These are phyloP conservation scores for Coniochaeta prunicola DNA, from an alignment of 2,329 filamentous ascomycete genomes.

Conservation along the genomic window DNA sequence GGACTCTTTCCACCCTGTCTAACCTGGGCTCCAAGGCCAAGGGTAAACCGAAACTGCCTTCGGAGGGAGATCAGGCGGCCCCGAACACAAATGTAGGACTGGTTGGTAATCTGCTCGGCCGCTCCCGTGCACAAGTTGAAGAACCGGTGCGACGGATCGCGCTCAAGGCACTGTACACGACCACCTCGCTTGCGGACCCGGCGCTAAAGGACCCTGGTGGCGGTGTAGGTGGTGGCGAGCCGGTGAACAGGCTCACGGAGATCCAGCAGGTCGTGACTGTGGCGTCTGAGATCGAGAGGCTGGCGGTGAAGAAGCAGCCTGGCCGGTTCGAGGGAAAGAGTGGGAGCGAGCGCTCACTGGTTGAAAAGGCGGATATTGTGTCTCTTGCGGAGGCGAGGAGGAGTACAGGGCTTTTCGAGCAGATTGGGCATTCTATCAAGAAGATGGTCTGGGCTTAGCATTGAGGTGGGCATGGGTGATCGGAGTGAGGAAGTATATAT, in stretches of 20 bases:
- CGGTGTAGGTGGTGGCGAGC: constrained; percentile 19
- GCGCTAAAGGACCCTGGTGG: constrained; percentile 6
- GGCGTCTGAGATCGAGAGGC: constrained; percentile 68
- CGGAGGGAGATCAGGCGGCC: constrained; percentile 8
- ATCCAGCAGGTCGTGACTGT: constrained; percentile 54
- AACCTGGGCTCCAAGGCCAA: constrained; percentile 18
- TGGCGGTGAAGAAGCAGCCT: constrained; percentile 45
- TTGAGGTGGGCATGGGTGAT: not conserved
- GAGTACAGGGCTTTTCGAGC: constrained; percentile 79
- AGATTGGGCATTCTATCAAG: constrained; percentile 84
- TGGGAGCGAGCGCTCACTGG: constrained; percentile 38
- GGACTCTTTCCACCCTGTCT: constrained; percentile 55
- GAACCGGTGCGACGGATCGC: constrained; percentile 35
- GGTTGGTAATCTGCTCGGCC: constrained; percentile 31
- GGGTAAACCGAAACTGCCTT: constrained; percentile 11
- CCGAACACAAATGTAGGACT: constrained; percentile 20
- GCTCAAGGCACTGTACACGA: constrained; percentile 47
- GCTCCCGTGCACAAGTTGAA: constrained; percentile 14
- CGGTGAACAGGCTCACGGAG: constrained; percentile 40
- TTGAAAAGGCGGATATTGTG: constrained; percentile 63
- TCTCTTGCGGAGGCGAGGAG: constrained; percentile 77
- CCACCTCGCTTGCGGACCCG: constrained; percentile 48
- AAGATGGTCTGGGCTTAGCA: constrained; percentile 74
- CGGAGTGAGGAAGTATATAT: not conserved
- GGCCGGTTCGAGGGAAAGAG: constrained; percentile 26